Base-by-base conservation (phyloP, 139 green algal genomes). In the Trebouxia sp. region DNA sequence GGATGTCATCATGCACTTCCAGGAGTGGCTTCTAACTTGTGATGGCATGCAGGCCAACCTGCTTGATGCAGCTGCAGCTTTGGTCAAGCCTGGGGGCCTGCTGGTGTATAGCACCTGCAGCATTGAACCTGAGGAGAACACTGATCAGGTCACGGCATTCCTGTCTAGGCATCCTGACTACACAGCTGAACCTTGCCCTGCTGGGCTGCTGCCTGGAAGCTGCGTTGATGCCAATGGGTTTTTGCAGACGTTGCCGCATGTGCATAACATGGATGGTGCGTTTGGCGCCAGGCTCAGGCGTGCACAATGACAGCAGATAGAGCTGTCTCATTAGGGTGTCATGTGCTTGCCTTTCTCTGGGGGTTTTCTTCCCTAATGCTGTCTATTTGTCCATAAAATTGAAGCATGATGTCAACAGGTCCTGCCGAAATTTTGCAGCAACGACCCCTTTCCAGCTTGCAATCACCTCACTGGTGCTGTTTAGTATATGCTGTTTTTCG, bases 91-190 rank as follows among this genome's bases (percentile, higher is more conserved):
- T 15, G 93, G 94, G 0, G 95, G 95, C 6, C 3, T 96, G 28
- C 86, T 98, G 37, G 94, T 98, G 37, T 98, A 98, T 87, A 90
- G 75, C 80, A 98, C 95, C 10, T 98, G 95, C 82, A 86, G 82
- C 15, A 83, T 93, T 10, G 91, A 95, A 76, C 45, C 47, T 9
- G 85, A 92, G 45, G 92, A 96, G 76, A 94, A 96, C 50, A 55
- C 77, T 53, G 65, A 84, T 28, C 76, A 83, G 38, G 80, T 93
- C 0, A 48, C n/a, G 0, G 76, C 76, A 0, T 94, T 94, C 62
- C 83, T 94, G 53, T 10, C 53, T 5, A 26, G 65, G 20, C 80
- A 90, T 53, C 41, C 78, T 1, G 22, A 65, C 0, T 92, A 89
- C 47, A 32, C 9, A 6, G 10, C 78, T 6, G 80, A 91, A 48